These are phyloP conservation scores for Naegleria lovaniensis DNA, from an alignment of 208 protist genomes.

Conservation along the genomic window DNA sequence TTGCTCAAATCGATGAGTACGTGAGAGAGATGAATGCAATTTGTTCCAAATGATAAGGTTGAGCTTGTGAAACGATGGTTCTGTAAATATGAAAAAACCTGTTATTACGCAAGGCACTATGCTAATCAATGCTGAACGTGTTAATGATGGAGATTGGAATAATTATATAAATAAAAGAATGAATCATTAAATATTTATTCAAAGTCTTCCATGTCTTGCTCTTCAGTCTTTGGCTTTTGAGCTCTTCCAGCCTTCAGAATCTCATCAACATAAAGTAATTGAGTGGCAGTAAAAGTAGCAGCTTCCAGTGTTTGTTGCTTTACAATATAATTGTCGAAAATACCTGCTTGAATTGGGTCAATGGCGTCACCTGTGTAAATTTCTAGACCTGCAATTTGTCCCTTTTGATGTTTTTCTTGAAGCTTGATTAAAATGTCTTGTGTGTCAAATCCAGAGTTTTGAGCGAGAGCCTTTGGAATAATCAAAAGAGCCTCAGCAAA, in stretches of 20 bases:
- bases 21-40: neutral
- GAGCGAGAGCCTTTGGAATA: constrained; percentile 96
- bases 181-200: too few species aligned
- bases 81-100: too few species aligned
- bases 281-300: constrained; percentile 35
- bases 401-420: constrained; percentile 72
- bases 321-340: constrained; percentile 98
- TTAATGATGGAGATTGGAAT: too few species aligned
- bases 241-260: constrained; percentile 93
- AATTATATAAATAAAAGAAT: too few species aligned
- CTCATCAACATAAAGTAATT: constrained; percentile 86
- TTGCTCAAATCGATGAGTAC: neutral
- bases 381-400: constrained; percentile 82
- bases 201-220: neutral
- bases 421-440: constrained; percentile 91
- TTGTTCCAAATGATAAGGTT: too few species aligned
- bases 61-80: too few species aligned
- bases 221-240: constrained; percentile 13
- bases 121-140: too few species aligned
- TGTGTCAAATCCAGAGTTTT: constrained; percentile 95
- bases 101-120: too few species aligned
- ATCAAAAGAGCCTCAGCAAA: constrained; percentile 97
- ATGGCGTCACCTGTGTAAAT: constrained; percentile 91
- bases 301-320: constrained; percentile 95
- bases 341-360: constrained; percentile 81